A percentile compares a stretch with the other conserved stretches of the same genome.
Conservation (phyloP, 345 rosid species). For the Anacardium occidentale region DNA sequence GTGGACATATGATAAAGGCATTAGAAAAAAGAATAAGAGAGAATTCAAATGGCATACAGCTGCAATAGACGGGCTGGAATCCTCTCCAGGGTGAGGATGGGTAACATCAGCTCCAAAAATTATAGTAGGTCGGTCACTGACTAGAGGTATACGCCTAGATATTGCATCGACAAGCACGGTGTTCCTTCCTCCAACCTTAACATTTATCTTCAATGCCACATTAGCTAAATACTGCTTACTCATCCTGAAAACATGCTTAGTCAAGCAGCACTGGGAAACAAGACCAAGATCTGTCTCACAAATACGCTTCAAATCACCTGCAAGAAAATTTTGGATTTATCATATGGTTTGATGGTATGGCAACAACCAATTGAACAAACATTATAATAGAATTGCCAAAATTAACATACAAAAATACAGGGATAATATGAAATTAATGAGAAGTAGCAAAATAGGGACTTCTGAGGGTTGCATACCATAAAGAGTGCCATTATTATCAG, state of each 20-base stretch:
- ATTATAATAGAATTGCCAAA: not conserved
- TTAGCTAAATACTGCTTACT: constrained; percentile 91
- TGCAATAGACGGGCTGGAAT: constrained; percentile 98
- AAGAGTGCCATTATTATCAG: constrained; percentile 95
- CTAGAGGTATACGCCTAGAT: constrained; percentile 88
- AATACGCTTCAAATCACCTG: constrained; percentile 95
- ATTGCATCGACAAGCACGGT: constrained; percentile 95
- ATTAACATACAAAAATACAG: not conserved
- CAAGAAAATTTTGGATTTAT: constrained; percentile 17
- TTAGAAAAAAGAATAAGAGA: not conserved
- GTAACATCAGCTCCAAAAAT: constrained; percentile 99
- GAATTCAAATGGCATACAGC: constrained; percentile 54
- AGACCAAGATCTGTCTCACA: constrained; percentile 98
- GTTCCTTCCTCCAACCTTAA: constrained; percentile 98
- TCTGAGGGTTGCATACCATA: constrained; percentile 55
- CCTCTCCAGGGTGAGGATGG: constrained; percentile 99
- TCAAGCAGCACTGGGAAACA: constrained; percentile 95
- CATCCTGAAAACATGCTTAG: constrained; percentile 83
- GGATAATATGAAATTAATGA: not conserved
- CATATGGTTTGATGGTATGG: not conserved
- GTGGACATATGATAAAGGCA: not conserved
- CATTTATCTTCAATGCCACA: constrained; percentile 92
- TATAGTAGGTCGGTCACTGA: constrained; percentile 89
- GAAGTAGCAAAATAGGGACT: too few species aligned
- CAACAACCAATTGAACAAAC: not conserved